Conservation (phyloP, 805 yeast species). For the Zygotorulaspora florentina region DNA sequence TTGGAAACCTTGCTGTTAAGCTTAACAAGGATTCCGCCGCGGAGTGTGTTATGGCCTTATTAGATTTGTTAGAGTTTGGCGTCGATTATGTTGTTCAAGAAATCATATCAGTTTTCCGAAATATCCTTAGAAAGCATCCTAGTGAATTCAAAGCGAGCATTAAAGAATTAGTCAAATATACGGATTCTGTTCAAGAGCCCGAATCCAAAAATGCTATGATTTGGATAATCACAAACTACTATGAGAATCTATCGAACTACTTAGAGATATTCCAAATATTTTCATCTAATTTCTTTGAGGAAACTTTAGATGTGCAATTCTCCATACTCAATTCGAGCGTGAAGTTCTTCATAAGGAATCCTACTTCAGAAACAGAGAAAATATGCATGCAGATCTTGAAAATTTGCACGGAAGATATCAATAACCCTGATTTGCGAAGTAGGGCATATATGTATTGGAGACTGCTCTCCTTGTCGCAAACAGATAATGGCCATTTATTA, state of each 20-base stretch:
- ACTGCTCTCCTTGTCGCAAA: slow-evolving; percentile 45
- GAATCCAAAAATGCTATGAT: slow-evolving; percentile 74
- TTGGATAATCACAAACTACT: slow-evolving; percentile 81
- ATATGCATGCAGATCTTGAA: slow-evolving; percentile 57
- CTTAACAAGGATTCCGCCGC: slow-evolving; percentile 52
- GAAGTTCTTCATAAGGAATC: slow-evolving; percentile 58
- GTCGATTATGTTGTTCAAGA: slow-evolving; percentile 78
- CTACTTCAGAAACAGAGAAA: slow-evolving; percentile 47
- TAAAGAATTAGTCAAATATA: slow-evolving; percentile 39
- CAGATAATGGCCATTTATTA: slow-evolving; percentile 32
- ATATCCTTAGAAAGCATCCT: slow-evolving; percentile 74
- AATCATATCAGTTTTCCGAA: slow-evolving; percentile 67
- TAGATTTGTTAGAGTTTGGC: slow-evolving; percentile 57
- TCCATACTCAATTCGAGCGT: slow-evolving; percentile 69
- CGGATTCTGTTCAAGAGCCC: slow-evolving; percentile 61
- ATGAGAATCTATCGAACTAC: slow-evolving; percentile 39
- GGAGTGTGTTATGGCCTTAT: slow-evolving; percentile 58
- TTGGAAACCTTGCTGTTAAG: slow-evolving; percentile 84
- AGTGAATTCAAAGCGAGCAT: slow-evolving; percentile 46
- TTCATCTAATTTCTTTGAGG: slow-evolving; percentile 49
- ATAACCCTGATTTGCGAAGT: slow-evolving; percentile 83
- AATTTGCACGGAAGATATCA: slow-evolving; percentile 65
- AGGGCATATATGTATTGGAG: slow-evolving; percentile 86
- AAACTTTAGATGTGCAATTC: slow-evolving; percentile 68
- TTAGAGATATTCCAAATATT: slow-evolving; percentile 30